phyloP scores from a whole-genome alignment of 768 basidiomycete genomes.

The Baorangia bicolor region DNA sequence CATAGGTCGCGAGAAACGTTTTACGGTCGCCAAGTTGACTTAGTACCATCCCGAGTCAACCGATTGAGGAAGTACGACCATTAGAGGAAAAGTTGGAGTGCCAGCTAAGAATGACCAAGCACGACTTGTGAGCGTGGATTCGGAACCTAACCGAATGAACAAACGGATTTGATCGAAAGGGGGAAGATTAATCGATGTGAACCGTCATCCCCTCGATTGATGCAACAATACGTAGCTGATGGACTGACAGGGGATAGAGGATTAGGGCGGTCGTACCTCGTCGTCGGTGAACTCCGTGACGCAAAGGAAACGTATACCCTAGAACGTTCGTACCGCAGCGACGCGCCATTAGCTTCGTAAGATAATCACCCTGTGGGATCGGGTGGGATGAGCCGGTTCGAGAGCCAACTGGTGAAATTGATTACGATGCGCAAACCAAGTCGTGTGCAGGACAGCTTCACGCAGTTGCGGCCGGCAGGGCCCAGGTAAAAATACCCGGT shows the following conservation, averaged over 20 bases:
- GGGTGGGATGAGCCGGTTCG: neutral
- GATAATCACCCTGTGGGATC: neutral
- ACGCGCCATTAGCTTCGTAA: neutral
- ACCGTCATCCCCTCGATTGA: neutral
- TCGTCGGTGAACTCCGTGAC: neutral
- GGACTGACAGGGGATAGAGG: neutral
- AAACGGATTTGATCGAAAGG: neutral
- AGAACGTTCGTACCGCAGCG: neutral
- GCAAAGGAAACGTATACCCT: neutral
- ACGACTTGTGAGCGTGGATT: conserved; percentile 17
- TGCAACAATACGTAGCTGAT: neutral
- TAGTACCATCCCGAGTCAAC: neutral
- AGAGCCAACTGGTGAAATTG: neutral
- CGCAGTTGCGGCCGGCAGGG: neutral
- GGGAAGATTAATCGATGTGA: conserved; percentile 5
- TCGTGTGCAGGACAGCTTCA: neutral
- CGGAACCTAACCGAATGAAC: conserved; percentile 2
- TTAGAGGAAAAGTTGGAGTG: neutral
- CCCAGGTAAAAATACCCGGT: neutral
- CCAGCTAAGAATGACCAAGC: conserved; percentile 5
- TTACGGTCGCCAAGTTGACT: neutral
- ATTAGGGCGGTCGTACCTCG: neutral
- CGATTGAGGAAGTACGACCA: neutral
- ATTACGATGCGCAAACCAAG: neutral
- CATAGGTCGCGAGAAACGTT: neutral